Base-by-base conservation (phyloP, 1,139 yeast genomes). In the Sugiyamaella grinbergsii region DNA sequence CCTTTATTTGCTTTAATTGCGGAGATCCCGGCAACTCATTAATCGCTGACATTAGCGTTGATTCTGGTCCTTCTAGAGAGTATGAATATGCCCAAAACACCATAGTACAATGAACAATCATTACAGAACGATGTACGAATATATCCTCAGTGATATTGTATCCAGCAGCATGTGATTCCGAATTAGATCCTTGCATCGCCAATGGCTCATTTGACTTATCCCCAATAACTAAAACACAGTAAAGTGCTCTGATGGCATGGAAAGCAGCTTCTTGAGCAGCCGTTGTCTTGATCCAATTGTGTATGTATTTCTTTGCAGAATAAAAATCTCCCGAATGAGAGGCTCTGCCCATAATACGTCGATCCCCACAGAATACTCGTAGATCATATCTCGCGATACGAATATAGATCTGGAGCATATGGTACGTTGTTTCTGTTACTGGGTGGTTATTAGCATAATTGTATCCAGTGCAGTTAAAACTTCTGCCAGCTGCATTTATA, bases 271-370 rank as follows among this genome's bases (percentile, higher is more conserved):
- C 64, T 8, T 68, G 61, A 37, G 64, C 68, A 22, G 64, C 70
- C 26, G 58, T 57, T 19, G 54, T 51, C 50, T 62, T 50, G 4
- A 47, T 39, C 58, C 58, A 54, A 18, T 54, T 53, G 16, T 40
- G 19, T 32, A 54, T 54, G 32, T 54, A 54, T 38, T 49, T 49
- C 31, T 49, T 61, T 81, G 79, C 34, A 72, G 71, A 58, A 75
- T 78, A 4, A 81, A 85, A 23, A 76, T 71, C 51, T 71, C 71
- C 58, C 77, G 75, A 60, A 80, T 91, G 49, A 1, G 88, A 85
- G 49, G 74, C 75, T 18, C 85, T 91, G 63, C 85, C 85, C 82
- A 85, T 83, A 60, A 89, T 77, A 63, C 85, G 82, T 1, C 91
- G 89, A 1, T 88, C 48, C 4, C 48, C 48, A 26, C 42, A 34